These are phyloP conservation scores for Asterochloris erici DNA, from an alignment of 139 green algal genomes.

Conservation along the genomic window DNA sequence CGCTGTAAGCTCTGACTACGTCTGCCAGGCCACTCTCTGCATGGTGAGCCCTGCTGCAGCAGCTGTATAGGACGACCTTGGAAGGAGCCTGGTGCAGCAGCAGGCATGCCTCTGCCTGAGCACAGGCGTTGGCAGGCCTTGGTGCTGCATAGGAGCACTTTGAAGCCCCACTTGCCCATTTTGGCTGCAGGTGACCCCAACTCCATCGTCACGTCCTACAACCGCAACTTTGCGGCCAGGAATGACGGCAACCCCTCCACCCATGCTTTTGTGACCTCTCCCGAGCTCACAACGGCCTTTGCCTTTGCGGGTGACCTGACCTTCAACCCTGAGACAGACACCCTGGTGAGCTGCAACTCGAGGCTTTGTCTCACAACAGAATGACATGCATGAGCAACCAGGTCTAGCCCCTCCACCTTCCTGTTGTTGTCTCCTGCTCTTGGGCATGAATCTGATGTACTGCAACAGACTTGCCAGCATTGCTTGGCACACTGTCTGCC, in stretches of 20 bases:
- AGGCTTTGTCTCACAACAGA: neutral
- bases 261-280: conserved; percentile 89
- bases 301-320: conserved; percentile 85
- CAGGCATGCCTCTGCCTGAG: too few species aligned
- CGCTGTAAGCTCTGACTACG: too few species aligned
- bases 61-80: too few species aligned
- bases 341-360: conserved; percentile 29
- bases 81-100: too few species aligned
- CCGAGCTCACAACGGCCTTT: conserved; percentile 87
- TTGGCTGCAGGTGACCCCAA: conserved; percentile 69
- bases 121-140: too few species aligned
- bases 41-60: too few species aligned
- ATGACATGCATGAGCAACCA: neutral
- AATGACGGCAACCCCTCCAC: conserved; percentile 94
- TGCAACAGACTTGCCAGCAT: conserved; percentile 28
- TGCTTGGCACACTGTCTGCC: too few species aligned
- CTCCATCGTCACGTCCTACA: conserved; percentile 94
- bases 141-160: too few species aligned
- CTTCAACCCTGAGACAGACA: conserved; percentile 95
- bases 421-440: neutral
- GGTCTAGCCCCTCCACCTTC: neutral
- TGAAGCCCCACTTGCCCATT: too few species aligned
- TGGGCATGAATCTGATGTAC: neutral
- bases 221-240: conserved; percentile 92
- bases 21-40: too few species aligned